These are phyloP conservation scores for Nothophaeocryptopus gaeumannii DNA, from an alignment of 2,329 filamentous ascomycete species.

Conservation along the genomic window DNA sequence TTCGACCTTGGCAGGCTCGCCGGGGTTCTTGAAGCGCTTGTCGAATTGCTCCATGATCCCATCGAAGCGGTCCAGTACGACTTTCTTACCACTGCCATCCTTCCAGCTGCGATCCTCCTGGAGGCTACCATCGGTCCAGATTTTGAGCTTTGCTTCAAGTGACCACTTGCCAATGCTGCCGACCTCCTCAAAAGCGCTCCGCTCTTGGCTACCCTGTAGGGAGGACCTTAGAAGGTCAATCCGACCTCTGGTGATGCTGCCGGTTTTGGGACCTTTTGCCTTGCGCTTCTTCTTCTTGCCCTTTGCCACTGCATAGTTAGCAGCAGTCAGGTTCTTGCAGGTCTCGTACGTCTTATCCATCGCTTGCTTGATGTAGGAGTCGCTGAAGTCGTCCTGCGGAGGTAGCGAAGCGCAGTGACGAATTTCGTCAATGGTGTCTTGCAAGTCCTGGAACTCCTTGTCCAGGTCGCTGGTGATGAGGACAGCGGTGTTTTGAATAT, in stretches of 20 bases:
- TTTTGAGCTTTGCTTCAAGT: too few species aligned
- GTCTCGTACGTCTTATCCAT: background rate
- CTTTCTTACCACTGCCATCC: background rate
- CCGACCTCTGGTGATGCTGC: background rate
- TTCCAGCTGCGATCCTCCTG: too few species aligned
- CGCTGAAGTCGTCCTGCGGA: background rate
- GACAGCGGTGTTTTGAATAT: background rate
- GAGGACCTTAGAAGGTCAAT: too few species aligned
- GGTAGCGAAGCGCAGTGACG: background rate
- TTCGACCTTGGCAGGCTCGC: background rate
- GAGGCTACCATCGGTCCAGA: too few species aligned
- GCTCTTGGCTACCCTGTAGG: too few species aligned
- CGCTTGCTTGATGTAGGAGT: background rate
- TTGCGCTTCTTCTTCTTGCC: slow-evolving; percentile 1
- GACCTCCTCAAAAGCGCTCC: too few species aligned
- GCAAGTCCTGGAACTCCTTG: background rate
- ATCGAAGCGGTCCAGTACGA: background rate
- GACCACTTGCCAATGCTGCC: too few species aligned
- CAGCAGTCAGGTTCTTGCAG: background rate
- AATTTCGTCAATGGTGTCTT: background rate
- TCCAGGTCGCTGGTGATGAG: background rate
- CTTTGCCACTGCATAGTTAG: too few species aligned
- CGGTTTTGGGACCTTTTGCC: too few species aligned
- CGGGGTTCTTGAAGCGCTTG: slow-evolving; percentile 2
- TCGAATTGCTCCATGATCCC: slow-evolving; percentile 4